Conservation (phyloP, 2,329 filamentous ascomycete genomes). For the Sarocladiaceae sp. region DNA sequence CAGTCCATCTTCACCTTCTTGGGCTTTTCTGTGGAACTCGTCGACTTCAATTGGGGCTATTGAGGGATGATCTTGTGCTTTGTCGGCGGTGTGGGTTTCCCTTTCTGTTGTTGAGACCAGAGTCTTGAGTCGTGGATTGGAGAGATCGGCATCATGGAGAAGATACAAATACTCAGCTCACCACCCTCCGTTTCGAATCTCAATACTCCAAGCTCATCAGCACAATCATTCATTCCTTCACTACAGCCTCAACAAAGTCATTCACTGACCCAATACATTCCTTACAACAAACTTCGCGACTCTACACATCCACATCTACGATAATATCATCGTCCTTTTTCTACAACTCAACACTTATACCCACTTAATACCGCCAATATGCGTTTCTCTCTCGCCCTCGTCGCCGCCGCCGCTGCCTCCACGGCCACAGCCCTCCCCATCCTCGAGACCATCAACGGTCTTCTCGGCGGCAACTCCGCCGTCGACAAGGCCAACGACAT, state of each 20-base stretch:
- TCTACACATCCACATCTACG: too few relatives aligned
- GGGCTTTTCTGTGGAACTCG: not conserved
- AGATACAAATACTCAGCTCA: not conserved
- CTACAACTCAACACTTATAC: not conserved
- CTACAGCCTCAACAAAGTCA: not conserved
- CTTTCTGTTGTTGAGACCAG: not conserved
- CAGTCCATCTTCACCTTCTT: not conserved
- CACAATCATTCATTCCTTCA: not conserved
- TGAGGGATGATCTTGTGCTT: not conserved
- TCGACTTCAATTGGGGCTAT: not conserved
- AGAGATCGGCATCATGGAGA: not conserved
- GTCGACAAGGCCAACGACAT: not conserved
- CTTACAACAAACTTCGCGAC: not conserved
- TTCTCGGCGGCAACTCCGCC: conserved; percentile 2
- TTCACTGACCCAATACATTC: conserved; percentile 1
- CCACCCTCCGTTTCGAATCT: not conserved
- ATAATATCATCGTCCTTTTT: too few relatives aligned
- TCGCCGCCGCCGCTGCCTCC: not conserved
- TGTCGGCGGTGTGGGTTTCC: not conserved
- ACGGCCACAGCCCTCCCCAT: conserved; percentile 5
- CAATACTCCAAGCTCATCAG: not conserved
- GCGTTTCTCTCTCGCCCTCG: conserved; percentile 9
- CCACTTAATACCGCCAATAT: conserved; percentile 2
- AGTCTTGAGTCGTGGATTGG: not conserved
- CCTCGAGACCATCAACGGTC: not conserved